These are phyloP conservation scores for Pulveroboletus ravenelii DNA, from an alignment of 768 basidiomycete genomes.

Conservation along the genomic window DNA sequence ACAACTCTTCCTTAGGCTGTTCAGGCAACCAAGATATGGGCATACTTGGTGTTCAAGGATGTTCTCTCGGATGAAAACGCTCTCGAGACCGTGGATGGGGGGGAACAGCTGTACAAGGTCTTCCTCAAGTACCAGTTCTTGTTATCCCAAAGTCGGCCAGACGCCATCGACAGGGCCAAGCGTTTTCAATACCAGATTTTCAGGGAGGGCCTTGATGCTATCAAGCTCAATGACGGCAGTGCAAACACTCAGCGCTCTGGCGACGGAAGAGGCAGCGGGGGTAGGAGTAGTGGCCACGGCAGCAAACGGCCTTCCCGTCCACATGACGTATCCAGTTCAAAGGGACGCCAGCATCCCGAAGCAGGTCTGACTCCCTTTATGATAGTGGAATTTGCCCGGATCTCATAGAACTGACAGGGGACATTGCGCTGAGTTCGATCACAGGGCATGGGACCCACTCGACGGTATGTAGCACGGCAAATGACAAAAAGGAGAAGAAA, in stretches of 20 bases:
- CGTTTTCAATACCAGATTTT: background rate
- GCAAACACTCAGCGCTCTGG: background rate
- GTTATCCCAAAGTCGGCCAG: background rate
- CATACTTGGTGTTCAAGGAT: conserved; percentile 4
- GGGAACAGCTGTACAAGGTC: conserved; percentile 10
- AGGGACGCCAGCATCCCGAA: background rate
- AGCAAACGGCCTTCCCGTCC: background rate
- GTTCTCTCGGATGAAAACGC: background rate
- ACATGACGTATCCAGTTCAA: background rate
- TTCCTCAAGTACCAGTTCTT: conserved; percentile 22
- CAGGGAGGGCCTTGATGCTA: conserved; percentile 4
- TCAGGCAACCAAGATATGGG: conserved; percentile 14
- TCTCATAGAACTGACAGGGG: conserved; percentile 1
- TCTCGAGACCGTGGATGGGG: conserved; percentile 6
- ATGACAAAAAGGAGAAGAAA: conserved; percentile 12
- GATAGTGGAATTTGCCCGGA: background rate
- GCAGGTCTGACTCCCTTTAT: conserved; percentile 8
- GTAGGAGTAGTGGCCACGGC: background rate
- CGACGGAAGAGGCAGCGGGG: background rate
- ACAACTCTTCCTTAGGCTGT: conserved; percentile 8
- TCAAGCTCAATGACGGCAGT: conserved; percentile 1
- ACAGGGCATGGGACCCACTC: background rate
- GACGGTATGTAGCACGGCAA: background rate
- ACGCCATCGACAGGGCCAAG: background rate
- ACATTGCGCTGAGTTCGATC: background rate